phyloP scores from a whole-genome alignment of 306 rosid genomes.

The Arachis stenosperma region DNA sequence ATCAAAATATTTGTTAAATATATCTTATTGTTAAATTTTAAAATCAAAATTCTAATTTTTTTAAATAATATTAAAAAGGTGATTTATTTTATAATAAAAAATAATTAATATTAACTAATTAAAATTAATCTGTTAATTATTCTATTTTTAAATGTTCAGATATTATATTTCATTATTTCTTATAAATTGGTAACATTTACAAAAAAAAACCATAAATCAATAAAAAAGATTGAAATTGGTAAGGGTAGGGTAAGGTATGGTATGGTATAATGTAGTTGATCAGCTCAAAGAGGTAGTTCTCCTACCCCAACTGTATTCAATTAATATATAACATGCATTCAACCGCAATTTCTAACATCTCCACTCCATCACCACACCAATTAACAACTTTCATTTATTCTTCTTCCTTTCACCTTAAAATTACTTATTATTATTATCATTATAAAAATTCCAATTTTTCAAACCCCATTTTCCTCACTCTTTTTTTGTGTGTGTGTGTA shows the following conservation, averaged over 20 bases:
- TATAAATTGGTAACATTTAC: no score
- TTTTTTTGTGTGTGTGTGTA: background rate
- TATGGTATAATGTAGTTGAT: conserved; percentile 38
- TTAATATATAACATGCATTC: conserved; percentile 42
- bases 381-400: conserved; percentile 17
- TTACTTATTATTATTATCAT: background rate
- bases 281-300: conserved; percentile 50
- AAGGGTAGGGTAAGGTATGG: background rate
- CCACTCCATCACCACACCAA: conserved; percentile 26
- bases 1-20: no score
- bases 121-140: no score
- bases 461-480: background rate
- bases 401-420: background rate
- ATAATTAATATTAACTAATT: no score
- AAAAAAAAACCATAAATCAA: no score
- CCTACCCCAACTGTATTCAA: conserved; percentile 74
- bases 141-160: no score
- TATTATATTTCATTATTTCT: no score
- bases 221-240: no score
- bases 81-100: no score
- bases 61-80: no score
- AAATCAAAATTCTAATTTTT: no score
- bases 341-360: conserved; percentile 25
- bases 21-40: no score
- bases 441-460: background rate